Evolutionary conservation across 2,329 filamentous ascomycete species (phyloP).

Genomic region (Amesomyces nigricolor): DNA sequence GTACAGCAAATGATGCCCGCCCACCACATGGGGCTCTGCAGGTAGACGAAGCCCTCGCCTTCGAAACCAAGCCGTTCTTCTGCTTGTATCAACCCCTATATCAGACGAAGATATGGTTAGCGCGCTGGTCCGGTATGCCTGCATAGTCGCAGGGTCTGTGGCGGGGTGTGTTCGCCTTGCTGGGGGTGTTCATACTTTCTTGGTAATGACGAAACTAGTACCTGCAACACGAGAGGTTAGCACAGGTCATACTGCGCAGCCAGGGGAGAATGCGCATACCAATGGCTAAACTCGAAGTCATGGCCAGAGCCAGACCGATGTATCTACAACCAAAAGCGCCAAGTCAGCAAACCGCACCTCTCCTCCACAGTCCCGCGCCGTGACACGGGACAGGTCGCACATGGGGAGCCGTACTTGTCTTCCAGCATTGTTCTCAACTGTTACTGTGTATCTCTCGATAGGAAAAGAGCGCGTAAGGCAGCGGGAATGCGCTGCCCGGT

Average conservation of each 20-base stretch:
- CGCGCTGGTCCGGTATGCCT: conserved; percentile 4
- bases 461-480: conserved; percentile 22
- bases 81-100: conserved; percentile 79
- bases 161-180: not conserved
- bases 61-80: conserved; percentile 92
- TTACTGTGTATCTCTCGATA: not conserved
- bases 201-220: conserved; percentile 97
- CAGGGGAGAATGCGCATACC: conserved; percentile 43
- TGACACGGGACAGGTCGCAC: not conserved
- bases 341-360: conserved; percentile 28
- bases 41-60: conserved; percentile 90
- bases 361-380: conserved; percentile 12
- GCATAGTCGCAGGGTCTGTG: not conserved
- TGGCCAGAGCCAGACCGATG: conserved; percentile 69
- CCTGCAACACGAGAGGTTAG: conserved; percentile 44
- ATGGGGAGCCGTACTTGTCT: conserved; percentile 38
- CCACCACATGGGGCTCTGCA: conserved; percentile 97
- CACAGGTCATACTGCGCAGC: not conserved
- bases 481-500: conserved; percentile 20
- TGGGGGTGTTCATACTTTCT: conserved; percentile 62
- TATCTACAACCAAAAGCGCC: conserved; percentile 49
- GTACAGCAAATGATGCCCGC: conserved; percentile 82
- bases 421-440: conserved; percentile 37
- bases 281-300: conserved; percentile 69
- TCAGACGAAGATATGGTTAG: conserved; percentile 21